Base-by-base conservation (phyloP, 2,329 filamentous ascomycete species). In the Colletotrichum echinochloae region DNA sequence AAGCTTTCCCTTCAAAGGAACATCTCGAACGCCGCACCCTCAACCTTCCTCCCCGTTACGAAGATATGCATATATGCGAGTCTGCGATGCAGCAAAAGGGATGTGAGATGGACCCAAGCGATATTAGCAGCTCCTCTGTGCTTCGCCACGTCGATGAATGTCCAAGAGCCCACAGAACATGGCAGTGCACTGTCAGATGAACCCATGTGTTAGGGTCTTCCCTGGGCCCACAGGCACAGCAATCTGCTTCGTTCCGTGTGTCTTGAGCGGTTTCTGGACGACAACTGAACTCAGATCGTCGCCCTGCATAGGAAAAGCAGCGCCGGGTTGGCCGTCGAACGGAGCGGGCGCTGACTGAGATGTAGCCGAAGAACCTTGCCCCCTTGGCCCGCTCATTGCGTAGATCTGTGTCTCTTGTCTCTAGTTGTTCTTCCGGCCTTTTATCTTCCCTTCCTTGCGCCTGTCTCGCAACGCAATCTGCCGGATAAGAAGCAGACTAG, bases 61-160 rank as follows among this genome's bases (percentile, higher is more conserved):
- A 28, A 1, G 12, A 26, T 60, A 60, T 60, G 20, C 6, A 26
- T 12, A 5, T 51, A 30, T 14, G 4, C 11, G 14, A 20, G 4
- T 20, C 11, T 2, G 14, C 3, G 0, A 49, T 20, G n/a, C n/a
- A 20, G 14, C 20, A 39, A 18, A 39, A 18, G 33, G 9, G 44
- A 23, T 41, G 20, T 11, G 20, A 52, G 26, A 41, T 39, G 16
- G 60, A 41, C 46, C 33, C 41, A 67, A 71, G 68, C 68, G 68
- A 71, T 44, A 71, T 71, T 57, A 48, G 44, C 57, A 67, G 30
- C 68, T 37, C 48, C 49, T 59, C 33, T 33, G 30, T 46, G 64
- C 44, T 60, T 54, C 51, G 51, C 49, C 59, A 52, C 52, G 64
- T 52, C 44, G 64, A 68, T 71, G 20, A 57, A 44, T 54, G 26